A percentile compares a stretch with the other conserved stretches of the same genome.
Conservation (phyloP, 257 asterid genomes). For the Jacaranda copaia region DNA sequence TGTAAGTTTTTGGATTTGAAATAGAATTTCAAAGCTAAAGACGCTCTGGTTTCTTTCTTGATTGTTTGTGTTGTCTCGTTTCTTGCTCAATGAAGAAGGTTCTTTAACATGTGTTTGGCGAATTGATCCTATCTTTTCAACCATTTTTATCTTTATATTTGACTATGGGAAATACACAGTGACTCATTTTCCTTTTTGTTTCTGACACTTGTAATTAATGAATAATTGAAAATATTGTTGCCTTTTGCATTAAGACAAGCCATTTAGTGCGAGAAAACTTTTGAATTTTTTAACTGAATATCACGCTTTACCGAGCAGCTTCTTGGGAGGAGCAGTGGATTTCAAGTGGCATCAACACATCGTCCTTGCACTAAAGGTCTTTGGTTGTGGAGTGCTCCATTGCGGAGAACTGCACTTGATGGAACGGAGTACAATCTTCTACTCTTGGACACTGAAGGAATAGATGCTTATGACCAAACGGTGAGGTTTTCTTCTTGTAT, state of each 20-base stretch:
- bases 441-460: slow-evolving; percentile 96
- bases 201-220: neutral
- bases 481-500: slow-evolving; percentile 54
- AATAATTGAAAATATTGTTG: neutral
- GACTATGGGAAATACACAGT: neutral
- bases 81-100: slow-evolving; percentile 1
- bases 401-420: slow-evolving; percentile 89
- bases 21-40: neutral
- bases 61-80: too few relatives aligned
- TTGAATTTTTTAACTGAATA: neutral
- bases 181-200: neutral
- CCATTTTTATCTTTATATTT: neutral
- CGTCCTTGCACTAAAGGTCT: slow-evolving; percentile 99
- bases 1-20: slow-evolving; percentile 10
- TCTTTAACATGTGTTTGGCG: neutral
- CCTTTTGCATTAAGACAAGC: slow-evolving; percentile 7
- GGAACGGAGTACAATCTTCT: slow-evolving; percentile 95
- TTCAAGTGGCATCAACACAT: slow-evolving; percentile 97
- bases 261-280: slow-evolving; percentile 10
- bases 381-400: slow-evolving; percentile 99
- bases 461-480: slow-evolving; percentile 99
- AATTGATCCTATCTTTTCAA: neutral
- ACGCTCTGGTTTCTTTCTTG: neutral
- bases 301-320: slow-evolving; percentile 32
- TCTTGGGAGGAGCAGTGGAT: slow-evolving; percentile 99